phyloP scores from a whole-genome alignment of 2,329 filamentous ascomycete species.

The Stachybotrys elegans region DNA sequence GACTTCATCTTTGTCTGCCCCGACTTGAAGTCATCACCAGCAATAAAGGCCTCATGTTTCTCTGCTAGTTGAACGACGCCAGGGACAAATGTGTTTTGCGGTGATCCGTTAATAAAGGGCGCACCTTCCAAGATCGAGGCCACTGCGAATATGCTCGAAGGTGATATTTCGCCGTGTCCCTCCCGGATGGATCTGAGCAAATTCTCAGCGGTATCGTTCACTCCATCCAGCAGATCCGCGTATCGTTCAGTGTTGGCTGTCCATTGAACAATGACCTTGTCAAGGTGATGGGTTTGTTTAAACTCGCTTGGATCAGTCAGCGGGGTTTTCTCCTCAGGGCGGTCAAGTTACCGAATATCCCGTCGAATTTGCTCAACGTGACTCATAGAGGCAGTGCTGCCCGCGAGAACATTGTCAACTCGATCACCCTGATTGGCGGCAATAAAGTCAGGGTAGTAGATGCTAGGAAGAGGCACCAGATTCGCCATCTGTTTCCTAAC shows the following conservation, averaged over 20 bases:
- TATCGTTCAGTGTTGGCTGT: conserved; percentile 98
- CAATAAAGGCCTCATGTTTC: conserved; percentile 82
- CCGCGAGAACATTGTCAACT: conserved; percentile 83
- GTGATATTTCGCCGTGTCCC: conserved; percentile 87
- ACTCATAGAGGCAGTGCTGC: conserved; percentile 75
- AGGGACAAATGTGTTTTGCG: conserved; percentile 97
- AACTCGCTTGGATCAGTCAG: too few species aligned
- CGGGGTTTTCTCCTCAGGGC: too few species aligned
- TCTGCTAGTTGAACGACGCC: conserved; percentile 87
- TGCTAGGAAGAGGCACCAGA: conserved; percentile 84
- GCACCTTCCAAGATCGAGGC: conserved; percentile 84
- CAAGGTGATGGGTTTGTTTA: conserved; percentile 76
- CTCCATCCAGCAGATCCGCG: conserved; percentile 76
- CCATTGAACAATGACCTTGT: conserved; percentile 97
- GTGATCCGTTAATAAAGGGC: conserved; percentile 98
- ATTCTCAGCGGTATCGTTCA: conserved; percentile 97
- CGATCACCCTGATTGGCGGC: conserved; percentile 96
- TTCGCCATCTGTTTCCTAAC: conserved; percentile 89
- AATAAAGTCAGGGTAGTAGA: conserved; percentile 99
- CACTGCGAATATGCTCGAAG: conserved; percentile 93
- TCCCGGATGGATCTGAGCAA: conserved; percentile 79
- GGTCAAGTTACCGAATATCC: conserved; percentile 96
- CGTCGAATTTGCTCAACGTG: conserved; percentile 91
- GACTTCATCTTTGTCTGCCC: conserved; percentile 99
- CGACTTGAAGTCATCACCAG: conserved; percentile 99